Percentiles rank a stretch among this genome's conserved stretches.
phyloP scores from a whole-genome alignment of 345 rosid species.

The Psidium guajava region DNA sequence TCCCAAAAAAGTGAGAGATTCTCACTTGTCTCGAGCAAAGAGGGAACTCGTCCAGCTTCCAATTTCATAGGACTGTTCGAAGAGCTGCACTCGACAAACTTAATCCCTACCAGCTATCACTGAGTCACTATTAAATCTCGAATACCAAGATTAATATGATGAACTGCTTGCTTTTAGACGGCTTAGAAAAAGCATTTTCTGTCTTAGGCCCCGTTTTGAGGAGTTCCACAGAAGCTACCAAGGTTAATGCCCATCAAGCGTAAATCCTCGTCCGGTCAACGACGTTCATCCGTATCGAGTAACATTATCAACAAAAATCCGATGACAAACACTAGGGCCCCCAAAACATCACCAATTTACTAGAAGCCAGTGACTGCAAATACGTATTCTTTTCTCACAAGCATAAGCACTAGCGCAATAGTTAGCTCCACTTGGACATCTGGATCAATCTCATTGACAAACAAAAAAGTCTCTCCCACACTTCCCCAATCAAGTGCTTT shows the following conservation, averaged over 20 bases:
- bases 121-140: neutral
- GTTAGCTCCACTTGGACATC: neutral
- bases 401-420: neutral
- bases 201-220: neutral
- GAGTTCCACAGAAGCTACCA: neutral
- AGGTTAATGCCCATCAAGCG: neutral
- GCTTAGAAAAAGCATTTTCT: neutral
- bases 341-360: neutral
- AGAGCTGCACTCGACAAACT: neutral
- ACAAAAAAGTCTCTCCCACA: neutral
- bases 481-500: neutral
- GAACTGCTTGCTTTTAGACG: neutral
- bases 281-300: neutral
- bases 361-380: neutral
- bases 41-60: neutral
- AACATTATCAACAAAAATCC: neutral
- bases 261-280: neutral
- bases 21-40: neutral
- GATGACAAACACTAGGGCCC: neutral
- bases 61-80: neutral
- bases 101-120: neutral
- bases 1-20: neutral
- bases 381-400: neutral
- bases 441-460: neutral
- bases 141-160: neutral